Conservation (phyloP, 768 basidiomycete species). For the Royoungia palumana region DNA sequence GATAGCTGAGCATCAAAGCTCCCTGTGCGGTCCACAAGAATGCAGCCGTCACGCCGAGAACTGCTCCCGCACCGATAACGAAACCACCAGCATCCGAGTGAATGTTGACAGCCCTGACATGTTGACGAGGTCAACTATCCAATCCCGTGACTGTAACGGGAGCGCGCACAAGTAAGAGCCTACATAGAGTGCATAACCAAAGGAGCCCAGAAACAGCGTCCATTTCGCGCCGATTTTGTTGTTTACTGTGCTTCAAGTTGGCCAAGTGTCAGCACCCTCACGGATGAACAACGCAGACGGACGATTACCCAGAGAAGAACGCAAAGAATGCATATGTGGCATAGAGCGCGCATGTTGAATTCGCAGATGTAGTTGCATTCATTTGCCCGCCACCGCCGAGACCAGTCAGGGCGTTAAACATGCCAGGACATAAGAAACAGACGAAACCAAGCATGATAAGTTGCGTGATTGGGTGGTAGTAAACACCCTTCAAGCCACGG, state of each 20-base stretch:
- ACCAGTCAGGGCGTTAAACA: slow-evolving; percentile 76
- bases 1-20: slow-evolving; percentile 74
- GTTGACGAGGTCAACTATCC: neutral
- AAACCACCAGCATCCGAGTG: slow-evolving; percentile 58
- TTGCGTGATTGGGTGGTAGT: slow-evolving; percentile 57
- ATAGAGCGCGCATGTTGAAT: slow-evolving; percentile 68
- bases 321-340: slow-evolving; percentile 53
- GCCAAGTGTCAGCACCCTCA: neutral
- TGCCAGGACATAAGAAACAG: slow-evolving; percentile 54
- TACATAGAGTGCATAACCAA: slow-evolving; percentile 73
- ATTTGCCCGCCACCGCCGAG: slow-evolving; percentile 76
- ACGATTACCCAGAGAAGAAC: slow-evolving; percentile 62
- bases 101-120: slow-evolving; percentile 60
- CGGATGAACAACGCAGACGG: neutral
- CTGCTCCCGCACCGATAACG: slow-evolving; percentile 64
- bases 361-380: slow-evolving; percentile 60
- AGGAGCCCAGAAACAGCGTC: slow-evolving; percentile 68
- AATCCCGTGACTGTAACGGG: neutral
- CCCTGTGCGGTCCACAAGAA: slow-evolving; percentile 80
- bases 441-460: slow-evolving; percentile 65
- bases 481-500: slow-evolving; percentile 49
- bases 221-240: slow-evolving; percentile 71
- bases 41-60: slow-evolving; percentile 66
- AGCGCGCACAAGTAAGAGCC: slow-evolving; percentile 60
- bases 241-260: slow-evolving; percentile 57